Base-by-base conservation (phyloP, 306 rosid genomes). In the Acacia crassicarpa region DNA sequence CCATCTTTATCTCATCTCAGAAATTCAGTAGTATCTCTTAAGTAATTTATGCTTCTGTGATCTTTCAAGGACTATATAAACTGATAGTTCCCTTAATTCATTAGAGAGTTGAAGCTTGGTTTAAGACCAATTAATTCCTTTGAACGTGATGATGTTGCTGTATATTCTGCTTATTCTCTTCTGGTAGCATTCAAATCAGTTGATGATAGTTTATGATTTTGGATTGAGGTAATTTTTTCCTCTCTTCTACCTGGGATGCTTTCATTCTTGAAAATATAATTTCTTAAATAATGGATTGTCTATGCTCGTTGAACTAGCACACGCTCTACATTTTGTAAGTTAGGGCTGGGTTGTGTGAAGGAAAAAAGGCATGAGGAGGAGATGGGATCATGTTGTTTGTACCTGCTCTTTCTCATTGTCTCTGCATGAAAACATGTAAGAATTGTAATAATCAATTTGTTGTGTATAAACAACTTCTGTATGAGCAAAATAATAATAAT, bases 81-180 rank as follows among this genome's bases (percentile, higher is more conserved):
- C 32, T 30, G 32, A 30, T 30, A 2, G 32, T 30, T 30, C 32
- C 32, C 32, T 30, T 30, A 30, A 30, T 95, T 95, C 67, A 78
- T 91, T 72, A 86, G 99, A 90, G 98, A 95, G 86, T 80, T 95
- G 61, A 95, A 90, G 88, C 95, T 27, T 27, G 27, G 27, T 27
- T 27, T 0, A 27, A 27, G 98, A 82, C 94, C 99, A 81, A 80
- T 90, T 87, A 85, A 86, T 66, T 86, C 74, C 67, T 59, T 81
- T 80, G 94, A 92, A 48, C 81, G 87, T 25, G 92, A 91, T 86
- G 92, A 89, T 68, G 77, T 93, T 82, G 99, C 98, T 45, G 89
- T 91, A 67, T 91, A 94, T 83, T 97, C 92, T 62, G 98, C 98
- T 77, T 98, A 95, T 87, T 80, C 97, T 85, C 98, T 97, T 84